Evolutionary conservation across 176 grass and related monocot genomes (phyloP), one percentile per base, ranked within the genome.

Genomic region (Eragrostis nindensis): DNA sequence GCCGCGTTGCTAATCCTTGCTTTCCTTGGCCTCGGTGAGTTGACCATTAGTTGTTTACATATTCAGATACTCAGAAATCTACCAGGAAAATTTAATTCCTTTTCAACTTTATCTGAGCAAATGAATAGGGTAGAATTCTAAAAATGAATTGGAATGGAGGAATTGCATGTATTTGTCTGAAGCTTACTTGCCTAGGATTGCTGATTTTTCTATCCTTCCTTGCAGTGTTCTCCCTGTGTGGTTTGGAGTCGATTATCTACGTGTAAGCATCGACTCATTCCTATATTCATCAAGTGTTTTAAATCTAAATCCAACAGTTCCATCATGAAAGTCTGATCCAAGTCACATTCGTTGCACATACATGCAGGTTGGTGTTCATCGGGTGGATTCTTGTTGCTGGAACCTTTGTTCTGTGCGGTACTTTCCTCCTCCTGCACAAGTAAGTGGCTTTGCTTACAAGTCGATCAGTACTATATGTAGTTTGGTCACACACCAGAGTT

Each of bases 401-500:
- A 48, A 93, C 94, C 4, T 67, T 97, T 0, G 52, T 97, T 2
- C 75, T 97, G 27, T 89, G 71, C 63, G 94, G 91, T 46, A 81
- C 87, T 6, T 97, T 91, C n/a, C 91, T 97, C 76, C 77, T 97
- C n/a, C 81, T 97, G 48, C 94, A 97, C 76, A 97, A 93, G 94
- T 97, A 91, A 85, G 80, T 55, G 3, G 0, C 7, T 19, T 21
- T 10, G 24, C 73, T 77, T 71, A 0, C 36, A 80, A 80, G 68
- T 42, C 11, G n/a, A n/a, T n/a, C n/a, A 71, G 26, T 14, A n/a
- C 47, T 18, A n/a, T n/a, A n/a, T n/a, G 7, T 27, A 29, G 54
- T 71, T 69, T 61, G 29, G 83, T 52, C 17, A 32, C 36, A 18
- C 24, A 38, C 21, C 45, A 12, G 45, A 12, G 44, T n/a, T n/a